These are phyloP conservation scores for Akanthomyces lecanii DNA, from an alignment of 2,329 filamentous ascomycete species.

Conservation along the genomic window DNA sequence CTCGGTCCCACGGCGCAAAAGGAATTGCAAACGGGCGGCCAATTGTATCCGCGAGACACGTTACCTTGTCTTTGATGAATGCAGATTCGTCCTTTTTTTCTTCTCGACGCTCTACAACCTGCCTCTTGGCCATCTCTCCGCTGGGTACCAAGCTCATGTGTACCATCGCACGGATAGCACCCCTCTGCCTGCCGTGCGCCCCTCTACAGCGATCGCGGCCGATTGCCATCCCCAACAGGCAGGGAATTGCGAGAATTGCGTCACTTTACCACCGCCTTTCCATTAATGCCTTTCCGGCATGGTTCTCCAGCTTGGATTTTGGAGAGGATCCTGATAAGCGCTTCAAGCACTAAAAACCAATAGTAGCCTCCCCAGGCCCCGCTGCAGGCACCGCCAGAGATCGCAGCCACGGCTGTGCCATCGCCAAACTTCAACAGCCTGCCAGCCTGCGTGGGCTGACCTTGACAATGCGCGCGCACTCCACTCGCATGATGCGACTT, in stretches of 20 bases:
- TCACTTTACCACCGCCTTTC: too few species aligned
- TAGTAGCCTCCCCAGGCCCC: not conserved
- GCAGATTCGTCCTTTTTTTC: not conserved
- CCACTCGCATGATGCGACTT: not conserved
- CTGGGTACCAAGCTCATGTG: too few species aligned
- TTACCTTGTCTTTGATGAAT: not conserved
- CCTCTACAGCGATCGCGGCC: too few species aligned
- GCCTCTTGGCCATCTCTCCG: too few species aligned
- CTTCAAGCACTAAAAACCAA: not conserved
- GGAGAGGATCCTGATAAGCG: too few species aligned
- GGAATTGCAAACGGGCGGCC: not conserved
- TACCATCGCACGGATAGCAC: too few species aligned
- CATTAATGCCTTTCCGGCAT: too few species aligned
- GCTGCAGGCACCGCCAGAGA: not conserved
- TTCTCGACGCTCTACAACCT: too few species aligned
- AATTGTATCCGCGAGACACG: not conserved
- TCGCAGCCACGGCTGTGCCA: not conserved
- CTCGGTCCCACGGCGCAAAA: not conserved
- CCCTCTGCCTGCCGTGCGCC: too few species aligned
- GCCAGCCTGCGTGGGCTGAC: not conserved
- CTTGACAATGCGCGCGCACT: not conserved
- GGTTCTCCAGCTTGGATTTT: too few species aligned
- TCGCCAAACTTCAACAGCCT: not conserved
- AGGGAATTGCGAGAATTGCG: too few species aligned
- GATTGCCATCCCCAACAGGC: too few species aligned